Base-by-base conservation (phyloP, 73 alveolate species). In the Paraurostyla sp. region DNA sequence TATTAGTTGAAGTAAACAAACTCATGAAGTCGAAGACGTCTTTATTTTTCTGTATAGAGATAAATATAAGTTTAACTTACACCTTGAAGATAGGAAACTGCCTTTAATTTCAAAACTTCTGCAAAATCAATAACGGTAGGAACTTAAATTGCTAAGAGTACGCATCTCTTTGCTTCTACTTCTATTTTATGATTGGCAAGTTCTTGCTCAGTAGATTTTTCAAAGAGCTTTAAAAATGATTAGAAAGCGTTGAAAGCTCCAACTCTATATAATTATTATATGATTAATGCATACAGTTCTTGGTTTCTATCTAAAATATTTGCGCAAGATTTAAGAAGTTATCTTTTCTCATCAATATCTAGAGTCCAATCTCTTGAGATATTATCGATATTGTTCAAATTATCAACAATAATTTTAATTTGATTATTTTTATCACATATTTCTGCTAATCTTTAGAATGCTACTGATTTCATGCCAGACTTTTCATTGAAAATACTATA, bases 101-200 rank as follows among this genome's bases (percentile, higher is more conserved):
- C 92, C 41, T 89, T 89, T 15, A 83, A 68, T 22, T 63, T 41
- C 27, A 71, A 52, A 29, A 90, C 63, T 11, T 59, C 76, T 54
- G 80, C 92, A 42, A 90, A 83, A 35, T 90, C 89, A 32, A 69
- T 68, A 13, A 90, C 81, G 22, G 60, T 83, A 16, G 95, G 95
- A 40, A 60, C 92, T 35, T 78, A 45, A 54, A 90, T 41, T 3
- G 65, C 95, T 20, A 45, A 45, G 13, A 71, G 43, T 23, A 78
- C 80, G 60, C 60, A 35, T 41, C 69, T 82, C 75, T 51, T 40
- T 4, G 73, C 89, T 40, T 54, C 90, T 0, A 60, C 29, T 42
- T 90, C 92, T 22, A 57, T 32, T n/a, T 83, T 0, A 4, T 83
- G 73, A 0, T 4, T 29, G 40, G 52, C 33, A 3, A 69, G 36